Evolutionary conservation across 2,329 filamentous ascomycete genomes (phyloP), one percentile per base, ranked within the genome.

Genomic region (Trichophaea hybrida): DNA sequence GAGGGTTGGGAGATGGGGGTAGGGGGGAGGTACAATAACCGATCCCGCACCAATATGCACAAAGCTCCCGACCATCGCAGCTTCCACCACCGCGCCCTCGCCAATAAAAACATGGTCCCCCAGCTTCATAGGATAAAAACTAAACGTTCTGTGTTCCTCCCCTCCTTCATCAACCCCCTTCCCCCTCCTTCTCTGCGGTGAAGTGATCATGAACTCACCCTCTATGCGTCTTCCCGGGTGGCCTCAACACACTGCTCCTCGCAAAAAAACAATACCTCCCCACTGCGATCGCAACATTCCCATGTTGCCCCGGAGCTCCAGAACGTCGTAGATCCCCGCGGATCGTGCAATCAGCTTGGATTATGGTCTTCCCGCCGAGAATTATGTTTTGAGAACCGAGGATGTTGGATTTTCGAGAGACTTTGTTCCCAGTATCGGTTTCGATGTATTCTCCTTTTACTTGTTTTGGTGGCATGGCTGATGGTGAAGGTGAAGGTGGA

Each of bases 361-460:
- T 94, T 64, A 97, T 88, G 0, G 90, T 94, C 74, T 69, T 94
- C 64, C 93, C 93, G 67, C 89, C 93, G 1, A 98, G 85, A 73
- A 95, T 95, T 74, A 98, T 97, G 74, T 97, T 94, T 68, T 94
- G 89, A 24, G 91, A 96, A 69, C 93, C 93, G 69, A 94, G 86
- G 68, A 98, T 88, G 71, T 85, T 84, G 63, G 88, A 87, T 67
- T 88, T 88, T 66, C 93, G 88, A 43, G 90, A 91, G 69, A 98
- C 93, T 76, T 97, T 97, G 80, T 98, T 98, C 67, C 93, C 93
- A 2, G 90, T 95, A 74, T 97, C 91, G 57, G 93, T 98, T 74
- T 96, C 91, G 64, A 98, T 96, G 72, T 96, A 97, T 73, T 96
- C 90, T 73, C 88, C 88, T 74, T 89, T 94, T 7, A 80, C 78